A percentile compares a stretch with the other conserved stretches of the same genome.
Conservation (phyloP, 2,329 filamentous ascomycete species). For the Nemania diffusa region DNA sequence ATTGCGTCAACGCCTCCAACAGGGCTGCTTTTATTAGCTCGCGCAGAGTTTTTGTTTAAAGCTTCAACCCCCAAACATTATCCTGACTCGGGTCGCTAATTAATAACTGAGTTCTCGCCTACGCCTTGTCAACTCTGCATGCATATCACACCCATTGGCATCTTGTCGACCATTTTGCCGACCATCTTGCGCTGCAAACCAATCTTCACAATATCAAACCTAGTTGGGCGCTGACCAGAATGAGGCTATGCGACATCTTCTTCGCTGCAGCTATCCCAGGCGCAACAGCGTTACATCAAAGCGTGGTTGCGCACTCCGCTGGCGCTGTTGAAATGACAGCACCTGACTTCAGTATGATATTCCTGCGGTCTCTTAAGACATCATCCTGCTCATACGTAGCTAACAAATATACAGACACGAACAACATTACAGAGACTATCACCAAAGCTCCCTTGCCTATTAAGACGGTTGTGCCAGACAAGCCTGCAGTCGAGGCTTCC, state of each 20-base stretch:
- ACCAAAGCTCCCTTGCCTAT: constrained; percentile 36
- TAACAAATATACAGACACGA: constrained; percentile 36
- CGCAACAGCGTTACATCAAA: constrained; percentile 37
- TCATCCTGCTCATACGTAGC: constrained; percentile 14
- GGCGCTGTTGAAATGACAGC: constrained; percentile 33
- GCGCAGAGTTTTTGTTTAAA: constrained; percentile 27
- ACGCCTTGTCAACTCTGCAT: constrained; percentile 18
- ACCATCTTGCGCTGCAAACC: constrained; percentile 15
- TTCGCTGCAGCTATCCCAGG: constrained; percentile 33
- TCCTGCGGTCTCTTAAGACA: background rate
- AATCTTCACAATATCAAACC: background rate
- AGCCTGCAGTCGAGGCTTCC: constrained; percentile 46
- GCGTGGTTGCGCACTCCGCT: constrained; percentile 37
- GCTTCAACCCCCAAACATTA: constrained; percentile 1
- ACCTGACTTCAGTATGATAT: constrained; percentile 35
- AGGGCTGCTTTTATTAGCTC: constrained; percentile 24
- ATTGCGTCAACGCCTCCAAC: constrained; percentile 24
- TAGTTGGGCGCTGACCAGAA: constrained; percentile 29
- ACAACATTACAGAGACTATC: constrained; percentile 41
- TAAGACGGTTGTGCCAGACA: constrained; percentile 41
- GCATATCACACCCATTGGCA: constrained; percentile 7
- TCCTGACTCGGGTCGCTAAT: constrained; percentile 7
- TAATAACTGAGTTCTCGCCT: background rate
- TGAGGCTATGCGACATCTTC: constrained; percentile 41
- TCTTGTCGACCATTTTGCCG: background rate